Percentiles rank a stretch among this genome's conserved stretches.
These are phyloP conservation scores for Scheffersomyces illinoinensis DNA, from an alignment of 1,139 yeast species.

Conservation along the genomic window DNA sequence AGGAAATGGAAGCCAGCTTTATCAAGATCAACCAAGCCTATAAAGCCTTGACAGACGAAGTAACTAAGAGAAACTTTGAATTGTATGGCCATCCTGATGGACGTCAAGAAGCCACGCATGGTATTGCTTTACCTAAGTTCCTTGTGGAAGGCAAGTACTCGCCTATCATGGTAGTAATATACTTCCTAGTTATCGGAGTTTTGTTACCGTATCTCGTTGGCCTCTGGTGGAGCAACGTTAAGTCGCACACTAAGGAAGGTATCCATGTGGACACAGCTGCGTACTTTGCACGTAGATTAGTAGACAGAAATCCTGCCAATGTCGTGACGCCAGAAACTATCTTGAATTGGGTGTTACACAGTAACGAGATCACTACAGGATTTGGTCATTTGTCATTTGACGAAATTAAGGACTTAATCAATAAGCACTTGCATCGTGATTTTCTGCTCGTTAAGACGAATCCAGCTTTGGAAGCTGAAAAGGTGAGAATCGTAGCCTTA, in stretches of 20 bases:
- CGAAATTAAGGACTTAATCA: conserved; percentile 52
- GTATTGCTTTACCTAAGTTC: conserved; percentile 93
- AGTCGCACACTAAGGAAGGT: conserved; percentile 79
- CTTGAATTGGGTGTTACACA: conserved; percentile 60
- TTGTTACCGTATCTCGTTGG: conserved; percentile 79
- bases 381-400: conserved; percentile 41
- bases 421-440: conserved; percentile 59
- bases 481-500: conserved; percentile 58
- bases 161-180: conserved; percentile 59
- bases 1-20: conserved; percentile 69
- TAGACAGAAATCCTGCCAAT: conserved; percentile 78
- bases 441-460: conserved; percentile 21
- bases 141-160: conserved; percentile 84
- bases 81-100: conserved; percentile 98
- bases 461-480: conserved; percentile 36
- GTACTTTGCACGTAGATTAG: conserved; percentile 58
- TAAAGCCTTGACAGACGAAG: conserved; percentile 91
- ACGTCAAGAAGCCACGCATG: conserved; percentile 91
- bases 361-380: conserved; percentile 59
- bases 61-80: conserved; percentile 75
- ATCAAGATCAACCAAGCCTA: conserved; percentile 89
- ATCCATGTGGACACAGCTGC: conserved; percentile 83
- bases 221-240: conserved; percentile 87
- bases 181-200: conserved; percentile 73
- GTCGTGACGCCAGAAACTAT: conserved; percentile 62